Percentiles rank a stretch among this genome's conserved stretches.
phyloP scores from a whole-genome alignment of 2,329 filamentous ascomycete species.

The Laburnicola sp. region DNA sequence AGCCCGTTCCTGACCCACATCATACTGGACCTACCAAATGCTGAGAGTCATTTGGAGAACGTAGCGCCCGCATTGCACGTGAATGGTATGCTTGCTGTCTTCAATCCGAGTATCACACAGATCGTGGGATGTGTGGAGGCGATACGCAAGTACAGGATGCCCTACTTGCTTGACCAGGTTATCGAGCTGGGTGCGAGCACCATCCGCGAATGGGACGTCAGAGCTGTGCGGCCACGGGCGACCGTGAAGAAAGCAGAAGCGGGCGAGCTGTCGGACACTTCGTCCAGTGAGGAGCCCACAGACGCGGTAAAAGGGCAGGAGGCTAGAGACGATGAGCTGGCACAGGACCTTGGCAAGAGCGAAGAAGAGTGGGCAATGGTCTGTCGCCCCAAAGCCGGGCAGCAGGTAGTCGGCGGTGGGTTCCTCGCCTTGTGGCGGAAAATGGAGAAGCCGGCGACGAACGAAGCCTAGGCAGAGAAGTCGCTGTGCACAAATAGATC shows the following conservation, averaged over 20 bases:
- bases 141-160: conserved; percentile 58
- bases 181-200: conserved; percentile 61
- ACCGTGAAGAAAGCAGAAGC: conserved; percentile 27
- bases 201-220: conserved; percentile 67
- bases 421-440: conserved; percentile 44
- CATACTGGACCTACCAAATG: conserved; percentile 72
- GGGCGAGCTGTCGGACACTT: conserved; percentile 14
- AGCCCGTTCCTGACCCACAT: conserved; percentile 71
- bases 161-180: conserved; percentile 61
- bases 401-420: conserved; percentile 42
- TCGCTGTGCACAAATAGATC: background rate
- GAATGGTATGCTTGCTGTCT: conserved; percentile 69
- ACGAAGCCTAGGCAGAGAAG: background rate
- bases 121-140: conserved; percentile 65
- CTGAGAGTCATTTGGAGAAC: conserved; percentile 56
- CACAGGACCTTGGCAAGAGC: conserved; percentile 25
- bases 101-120: conserved; percentile 78
- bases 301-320: conserved; percentile 27
- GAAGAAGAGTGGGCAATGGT: conserved; percentile 43
- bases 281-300: conserved; percentile 13
- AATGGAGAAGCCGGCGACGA: conserved; percentile 26
- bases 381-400: conserved; percentile 43
- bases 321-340: conserved; percentile 35
- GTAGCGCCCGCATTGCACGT: conserved; percentile 63
- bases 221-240: conserved; percentile 51